phyloP scores from a whole-genome alignment of 2,329 filamentous ascomycete genomes.

The Trichophyton mentagrophytes region DNA sequence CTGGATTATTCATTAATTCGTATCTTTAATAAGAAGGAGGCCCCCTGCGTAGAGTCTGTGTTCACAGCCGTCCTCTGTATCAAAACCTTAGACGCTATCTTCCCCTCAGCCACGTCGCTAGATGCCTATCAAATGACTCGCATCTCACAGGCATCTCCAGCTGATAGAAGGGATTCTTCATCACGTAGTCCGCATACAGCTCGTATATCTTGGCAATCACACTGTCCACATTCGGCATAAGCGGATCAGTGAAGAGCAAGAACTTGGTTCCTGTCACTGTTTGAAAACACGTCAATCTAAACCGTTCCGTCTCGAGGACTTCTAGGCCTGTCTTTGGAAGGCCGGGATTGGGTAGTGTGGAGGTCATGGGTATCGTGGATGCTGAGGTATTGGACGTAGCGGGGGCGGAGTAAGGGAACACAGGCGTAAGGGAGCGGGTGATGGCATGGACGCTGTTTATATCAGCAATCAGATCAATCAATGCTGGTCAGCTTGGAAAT shows the following conservation, averaged over 20 bases:
- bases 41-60: neutral
- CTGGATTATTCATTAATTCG: neutral
- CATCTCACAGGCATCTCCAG: constrained; percentile 94
- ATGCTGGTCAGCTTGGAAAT: neutral
- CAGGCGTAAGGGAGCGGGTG: constrained; percentile 41
- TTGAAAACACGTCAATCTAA: constrained; percentile 90
- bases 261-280: constrained; percentile 94
- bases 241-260: constrained; percentile 80
- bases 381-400: constrained; percentile 16
- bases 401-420: constrained; percentile 23
- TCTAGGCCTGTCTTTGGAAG: constrained; percentile 56
- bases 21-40: neutral
- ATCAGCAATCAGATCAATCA: neutral
- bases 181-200: constrained; percentile 90
- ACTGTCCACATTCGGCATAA: constrained; percentile 71
- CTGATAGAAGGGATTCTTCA: constrained; percentile 99
- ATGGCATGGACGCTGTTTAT: constrained; percentile 49
- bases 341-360: constrained; percentile 23
- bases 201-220: constrained; percentile 82
- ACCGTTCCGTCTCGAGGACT: constrained; percentile 85
- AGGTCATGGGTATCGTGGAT: constrained; percentile 18
- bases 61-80: constrained; percentile 13
- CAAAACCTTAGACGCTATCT: constrained; percentile 28
- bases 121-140: constrained; percentile 82
- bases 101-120: constrained; percentile 64